These are phyloP conservation scores for Cardamine chenopodiifolia DNA, from an alignment of 345 rosid species.

Conservation along the genomic window DNA sequence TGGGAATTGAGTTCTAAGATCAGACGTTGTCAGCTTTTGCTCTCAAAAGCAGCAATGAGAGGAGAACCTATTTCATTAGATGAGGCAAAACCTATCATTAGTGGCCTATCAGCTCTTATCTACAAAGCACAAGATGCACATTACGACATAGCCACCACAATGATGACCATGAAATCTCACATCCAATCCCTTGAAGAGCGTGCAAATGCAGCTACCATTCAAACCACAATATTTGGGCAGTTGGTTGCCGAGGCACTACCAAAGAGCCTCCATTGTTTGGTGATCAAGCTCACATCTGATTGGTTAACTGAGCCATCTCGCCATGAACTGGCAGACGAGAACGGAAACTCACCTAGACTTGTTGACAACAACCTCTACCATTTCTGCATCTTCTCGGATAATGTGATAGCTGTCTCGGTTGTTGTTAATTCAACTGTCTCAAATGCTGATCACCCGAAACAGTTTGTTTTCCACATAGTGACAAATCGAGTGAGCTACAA, in stretches of 20 bases:
- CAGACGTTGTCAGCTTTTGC: constrained; percentile 83
- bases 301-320: constrained; percentile 62
- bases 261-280: constrained; percentile 78
- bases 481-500: constrained; percentile 66
- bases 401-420: constrained; percentile 76
- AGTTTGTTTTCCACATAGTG: constrained; percentile 79
- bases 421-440: constrained; percentile 86
- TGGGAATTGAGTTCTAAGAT: constrained; percentile 93
- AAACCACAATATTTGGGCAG: constrained; percentile 80
- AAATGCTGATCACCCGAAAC: constrained; percentile 88
- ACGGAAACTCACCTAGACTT: constrained; percentile 72
- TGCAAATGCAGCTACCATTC: constrained; percentile 84
- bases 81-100: constrained; percentile 81
- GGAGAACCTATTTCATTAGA: constrained; percentile 65
- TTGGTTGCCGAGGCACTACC: constrained; percentile 82
- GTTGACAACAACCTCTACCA: constrained; percentile 92
- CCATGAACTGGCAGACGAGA: constrained; percentile 64
- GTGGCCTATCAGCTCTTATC: constrained; percentile 68
- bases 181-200: constrained; percentile 96
- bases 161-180: constrained; percentile 92
- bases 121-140: constrained; percentile 90
- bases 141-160: constrained; percentile 89
- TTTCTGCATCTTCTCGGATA: constrained; percentile 92
- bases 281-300: constrained; percentile 68
- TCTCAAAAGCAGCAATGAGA: constrained; percentile 89